Percentiles rank a stretch among this genome's conserved stretches.
Conservation (phyloP, 176 grass and related monocot species). For the Oryza rufipogon region DNA sequence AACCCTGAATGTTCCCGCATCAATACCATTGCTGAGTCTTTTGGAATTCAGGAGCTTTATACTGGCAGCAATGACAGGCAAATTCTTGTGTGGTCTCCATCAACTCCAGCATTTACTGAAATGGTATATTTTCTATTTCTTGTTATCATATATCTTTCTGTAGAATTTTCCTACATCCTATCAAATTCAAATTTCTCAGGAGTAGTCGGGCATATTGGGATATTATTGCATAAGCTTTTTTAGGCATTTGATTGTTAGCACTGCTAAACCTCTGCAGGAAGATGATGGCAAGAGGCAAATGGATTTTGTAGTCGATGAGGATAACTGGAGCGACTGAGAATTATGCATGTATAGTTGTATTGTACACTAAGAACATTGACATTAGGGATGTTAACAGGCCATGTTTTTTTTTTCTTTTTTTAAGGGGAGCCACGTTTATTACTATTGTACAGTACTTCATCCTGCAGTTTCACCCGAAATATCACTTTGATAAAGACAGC, state of each 20-base stretch:
- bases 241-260: neutral
- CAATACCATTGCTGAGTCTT: constrained; percentile 39
- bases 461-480: neutral
- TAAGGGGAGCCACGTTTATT: neutral
- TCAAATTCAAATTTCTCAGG: neutral
- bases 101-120: constrained; percentile 60
- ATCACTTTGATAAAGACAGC: neutral
- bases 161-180: constrained; percentile 8
- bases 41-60: constrained; percentile 74
- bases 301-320: constrained; percentile 56
- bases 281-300: constrained; percentile 44
- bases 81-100: constrained; percentile 95
- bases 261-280: constrained; percentile 53
- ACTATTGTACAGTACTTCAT: neutral
- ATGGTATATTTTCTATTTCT: constrained; percentile 54
- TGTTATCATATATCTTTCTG: neutral
- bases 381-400: constrained; percentile 13
- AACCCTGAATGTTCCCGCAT: neutral
- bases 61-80: constrained; percentile 97
- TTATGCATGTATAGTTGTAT: too few species aligned
- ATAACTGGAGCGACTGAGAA: constrained; percentile 86
- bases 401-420: neutral
- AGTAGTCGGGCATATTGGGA: neutral
- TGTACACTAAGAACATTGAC: neutral
- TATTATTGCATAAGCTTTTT: constrained; percentile 1